These are phyloP conservation scores for Erythrobasidium hasegawianum DNA, from an alignment of 1,284 basidiomycete species.

Conservation along the genomic window DNA sequence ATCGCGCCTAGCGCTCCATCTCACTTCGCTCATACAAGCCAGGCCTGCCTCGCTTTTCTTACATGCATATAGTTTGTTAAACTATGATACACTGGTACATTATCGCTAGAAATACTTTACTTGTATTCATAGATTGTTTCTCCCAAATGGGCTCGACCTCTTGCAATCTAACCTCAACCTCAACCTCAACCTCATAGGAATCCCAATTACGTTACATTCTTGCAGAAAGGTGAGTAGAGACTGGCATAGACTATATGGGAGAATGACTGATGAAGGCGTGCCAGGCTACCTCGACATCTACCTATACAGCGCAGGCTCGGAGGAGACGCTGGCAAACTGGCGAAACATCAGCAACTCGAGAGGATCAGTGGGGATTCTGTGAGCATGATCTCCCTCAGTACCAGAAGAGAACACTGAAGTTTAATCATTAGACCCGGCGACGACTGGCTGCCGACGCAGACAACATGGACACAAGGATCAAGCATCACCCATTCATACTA, in stretches of 20 bases:
- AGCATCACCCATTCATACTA: conserved; percentile 64
- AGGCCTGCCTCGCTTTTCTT: too few species aligned
- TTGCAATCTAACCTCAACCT: background rate
- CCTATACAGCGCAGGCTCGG: conserved; percentile 64
- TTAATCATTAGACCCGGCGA: conserved; percentile 58
- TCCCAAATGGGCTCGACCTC: background rate
- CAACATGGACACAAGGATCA: conserved; percentile 54
- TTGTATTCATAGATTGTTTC: too few species aligned
- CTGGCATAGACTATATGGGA: background rate
- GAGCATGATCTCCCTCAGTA: background rate
- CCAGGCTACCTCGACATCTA: conserved; percentile 59
- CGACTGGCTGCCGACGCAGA: conserved; percentile 61
- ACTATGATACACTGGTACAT: too few species aligned
- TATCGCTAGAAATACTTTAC: too few species aligned
- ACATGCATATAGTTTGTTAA: too few species aligned
- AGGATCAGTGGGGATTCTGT: conserved; percentile 57
- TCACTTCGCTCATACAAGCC: too few species aligned
- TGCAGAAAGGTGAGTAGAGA: conserved; percentile 19
- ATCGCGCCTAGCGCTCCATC: too few species aligned
- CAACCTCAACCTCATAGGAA: conserved; percentile 17
- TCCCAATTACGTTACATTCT: conserved; percentile 20
- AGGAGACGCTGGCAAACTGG: conserved; percentile 43
- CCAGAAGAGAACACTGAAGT: background rate
- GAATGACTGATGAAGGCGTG: background rate
- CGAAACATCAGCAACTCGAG: conserved; percentile 56